Evolutionary conservation across 176 grass and related monocot genomes (phyloP), one percentile per base, ranked within the genome.

Genomic region (Oryza longistaminata): DNA sequence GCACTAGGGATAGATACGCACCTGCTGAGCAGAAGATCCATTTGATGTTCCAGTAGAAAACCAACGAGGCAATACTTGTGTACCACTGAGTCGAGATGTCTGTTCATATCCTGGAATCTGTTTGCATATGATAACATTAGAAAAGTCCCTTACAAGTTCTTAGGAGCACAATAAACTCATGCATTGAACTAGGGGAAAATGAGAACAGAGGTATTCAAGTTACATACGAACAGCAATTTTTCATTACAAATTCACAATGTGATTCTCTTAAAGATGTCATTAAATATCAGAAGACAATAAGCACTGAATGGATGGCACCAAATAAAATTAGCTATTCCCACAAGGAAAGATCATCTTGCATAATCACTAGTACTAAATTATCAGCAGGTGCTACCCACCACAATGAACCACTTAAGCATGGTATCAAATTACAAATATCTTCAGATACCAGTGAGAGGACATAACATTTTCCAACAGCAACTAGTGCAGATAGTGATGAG

Each of bases 101-200:
- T 52, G 86, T 66, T 88, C 83, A 80, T 83, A 92, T 46, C 78
- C 86, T 67, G 78, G 21, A 80, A 92, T 83, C 86, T 92, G 68
- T 70, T 89, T 58, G 75, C 16, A 17, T 37, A 65, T 9, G 40
- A n/a, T 43, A 69, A 43, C n/a, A 85, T 76, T 61, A 61, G 6
- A 45, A 22, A n/a, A n/a, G 10, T 25, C 67, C 24, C 21, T 66
- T 45, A 45, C 76, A 66, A 11, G 50, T 73, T 34, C 45, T 71
- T 71, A 80, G 8, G 2, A 37, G 11, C 31, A 86, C 21, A 45
- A 86, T 11, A 35, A 79, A 24, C 4, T 43, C 31, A 24, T 64
- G 27, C 17, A 64, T 25, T 48, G 48, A 75, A 85, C 37, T 5
- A 25, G 21, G 12, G 4, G 78, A 35, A 76, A 33, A 90, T 76